Evolutionary conservation across 2,329 filamentous ascomycete species (phyloP).

Genomic region (Neoascochyta sp.): DNA sequence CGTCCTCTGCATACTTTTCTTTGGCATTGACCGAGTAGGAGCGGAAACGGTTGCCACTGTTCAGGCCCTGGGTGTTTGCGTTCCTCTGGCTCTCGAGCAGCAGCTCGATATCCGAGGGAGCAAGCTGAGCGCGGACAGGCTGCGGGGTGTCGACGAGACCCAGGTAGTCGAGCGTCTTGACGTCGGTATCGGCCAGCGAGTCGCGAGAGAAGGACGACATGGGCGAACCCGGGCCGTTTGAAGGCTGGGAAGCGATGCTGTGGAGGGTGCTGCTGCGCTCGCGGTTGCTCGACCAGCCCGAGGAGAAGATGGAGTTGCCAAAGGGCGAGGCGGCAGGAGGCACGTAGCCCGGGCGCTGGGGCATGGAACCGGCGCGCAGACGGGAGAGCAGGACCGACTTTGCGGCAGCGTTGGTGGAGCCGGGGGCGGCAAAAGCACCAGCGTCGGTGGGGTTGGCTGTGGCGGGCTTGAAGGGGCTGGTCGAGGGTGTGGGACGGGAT

Average conservation of each 20-base stretch:
- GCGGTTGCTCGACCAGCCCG: constrained; percentile 76
- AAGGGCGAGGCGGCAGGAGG: constrained; percentile 62
- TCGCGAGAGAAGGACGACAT: constrained; percentile 82
- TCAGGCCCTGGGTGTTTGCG: constrained; percentile 58
- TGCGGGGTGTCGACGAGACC: constrained; percentile 92
- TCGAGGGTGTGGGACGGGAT: constrained; percentile 79
- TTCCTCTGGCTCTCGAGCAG: constrained; percentile 51
- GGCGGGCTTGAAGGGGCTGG: constrained; percentile 78
- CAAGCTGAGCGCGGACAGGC: constrained; percentile 68
- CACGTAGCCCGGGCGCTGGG: constrained; percentile 72
- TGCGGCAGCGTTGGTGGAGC: constrained; percentile 49
- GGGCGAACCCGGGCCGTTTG: constrained; percentile 82
- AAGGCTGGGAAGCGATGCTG: constrained; percentile 82
- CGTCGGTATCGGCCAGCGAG: constrained; percentile 79
- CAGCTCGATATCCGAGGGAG: constrained; percentile 55
- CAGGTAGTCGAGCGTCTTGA: constrained; percentile 91
- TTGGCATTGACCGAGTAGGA: constrained; percentile 99
- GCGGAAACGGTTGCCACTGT: constrained; percentile 77
- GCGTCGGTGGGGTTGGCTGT: constrained; percentile 40
- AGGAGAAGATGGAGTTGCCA: constrained; percentile 82
- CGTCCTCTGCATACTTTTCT: constrained; percentile 91
- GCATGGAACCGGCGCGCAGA: constrained; percentile 88
- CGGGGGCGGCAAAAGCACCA: constrained; percentile 37
- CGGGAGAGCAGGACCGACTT: constrained; percentile 77
- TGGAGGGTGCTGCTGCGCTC: constrained; percentile 85